Evolutionary conservation across 208 protist species (phyloP), one percentile per base, ranked within the genome.

Genomic region (Zelonia costaricensis): DNA sequence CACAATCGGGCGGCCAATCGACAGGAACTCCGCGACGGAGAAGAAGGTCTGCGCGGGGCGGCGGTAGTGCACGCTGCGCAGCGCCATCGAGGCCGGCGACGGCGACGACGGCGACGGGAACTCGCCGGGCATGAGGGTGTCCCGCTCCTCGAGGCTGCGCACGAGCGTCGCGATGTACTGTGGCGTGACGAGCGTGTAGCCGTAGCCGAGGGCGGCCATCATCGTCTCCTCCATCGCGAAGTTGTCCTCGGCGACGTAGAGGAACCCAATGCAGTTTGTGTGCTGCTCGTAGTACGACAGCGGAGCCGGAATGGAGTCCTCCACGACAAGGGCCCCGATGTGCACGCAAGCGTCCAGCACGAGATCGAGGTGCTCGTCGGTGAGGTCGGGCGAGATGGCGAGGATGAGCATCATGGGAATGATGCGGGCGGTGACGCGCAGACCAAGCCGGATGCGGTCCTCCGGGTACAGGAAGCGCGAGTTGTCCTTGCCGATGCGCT

Each of bases 121-220:
- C 47, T 84, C 76, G 28, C 47, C 64, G 2, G 76, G 71, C 57
- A 61, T 67, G 4, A 76, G 44, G 1, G 61, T 69, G 25, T 75
- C 61, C 20, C 73, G 66, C 31, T 65, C 62, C 40, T 56, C 60
- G 5, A 91, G 43, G 20, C 48, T 30, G 18, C 43, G 47, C 42
- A 62, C 75, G 2, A 91, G 63, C 8, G 51, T 44, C 0, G 44
- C 6, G 18, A 91, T n/a, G 70, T 88, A 92, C 2, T 45, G 30
- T 16, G 75, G 56, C 16, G 85, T 88, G n/a, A 78, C 82, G 20
- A 92, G 66, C n/a, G 80, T 82, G 74, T 88, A 92, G 42, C 79
- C 67, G 58, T 77, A 79, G 30, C 73, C 73, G 15, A 88, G 69
- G 1, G 78, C 81, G 33, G 79, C 54, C 61, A 92, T 77, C 67